These are phyloP conservation scores for Micractinium sp. DNA, from an alignment of 139 green algal species.

Conservation along the genomic window DNA sequence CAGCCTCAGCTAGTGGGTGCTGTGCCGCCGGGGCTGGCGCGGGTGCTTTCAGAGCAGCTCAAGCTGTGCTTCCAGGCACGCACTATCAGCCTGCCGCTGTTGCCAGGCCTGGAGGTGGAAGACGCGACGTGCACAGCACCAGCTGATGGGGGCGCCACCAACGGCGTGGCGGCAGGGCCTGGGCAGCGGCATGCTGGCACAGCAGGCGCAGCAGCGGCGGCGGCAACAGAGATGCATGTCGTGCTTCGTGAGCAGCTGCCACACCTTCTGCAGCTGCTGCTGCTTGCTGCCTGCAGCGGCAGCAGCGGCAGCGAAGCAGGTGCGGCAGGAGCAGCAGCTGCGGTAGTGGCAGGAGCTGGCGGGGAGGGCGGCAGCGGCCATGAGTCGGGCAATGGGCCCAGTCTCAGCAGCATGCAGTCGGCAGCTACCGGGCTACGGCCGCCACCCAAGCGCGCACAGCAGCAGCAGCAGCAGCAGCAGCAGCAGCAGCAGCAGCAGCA, in stretches of 20 bases:
- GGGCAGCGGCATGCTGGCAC: not conserved
- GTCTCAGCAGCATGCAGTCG: constrained; percentile 24
- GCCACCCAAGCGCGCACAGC: no score
- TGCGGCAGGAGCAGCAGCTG: not conserved
- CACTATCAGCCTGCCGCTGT: not conserved
- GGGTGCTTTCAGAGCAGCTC: constrained; percentile 4
- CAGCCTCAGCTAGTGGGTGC: not conserved
- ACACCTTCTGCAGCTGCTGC: constrained; percentile 14
- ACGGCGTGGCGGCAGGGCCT: not conserved
- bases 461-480: not conserved
- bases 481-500: not conserved
- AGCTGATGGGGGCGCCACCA: not conserved
- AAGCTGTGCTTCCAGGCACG: constrained; percentile 19
- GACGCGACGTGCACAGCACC: no score
- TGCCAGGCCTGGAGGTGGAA: not conserved
- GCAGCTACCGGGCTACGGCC: not conserved
- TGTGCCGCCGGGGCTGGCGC: not conserved
- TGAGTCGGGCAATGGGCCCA: not conserved
- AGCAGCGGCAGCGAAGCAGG: not conserved
- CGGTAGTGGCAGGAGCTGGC: not conserved
- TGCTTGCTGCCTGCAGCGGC: not conserved
- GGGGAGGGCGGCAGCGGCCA: not conserved
- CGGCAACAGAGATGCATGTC: constrained; percentile 15
- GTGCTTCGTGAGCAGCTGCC: constrained; percentile 23
- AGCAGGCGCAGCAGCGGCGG: not conserved